A percentile compares a stretch with the other conserved stretches of the same genome.
These are phyloP conservation scores for Ascomycota sp. DNA, from an alignment of 2,329 filamentous ascomycete species.

Conservation along the genomic window DNA sequence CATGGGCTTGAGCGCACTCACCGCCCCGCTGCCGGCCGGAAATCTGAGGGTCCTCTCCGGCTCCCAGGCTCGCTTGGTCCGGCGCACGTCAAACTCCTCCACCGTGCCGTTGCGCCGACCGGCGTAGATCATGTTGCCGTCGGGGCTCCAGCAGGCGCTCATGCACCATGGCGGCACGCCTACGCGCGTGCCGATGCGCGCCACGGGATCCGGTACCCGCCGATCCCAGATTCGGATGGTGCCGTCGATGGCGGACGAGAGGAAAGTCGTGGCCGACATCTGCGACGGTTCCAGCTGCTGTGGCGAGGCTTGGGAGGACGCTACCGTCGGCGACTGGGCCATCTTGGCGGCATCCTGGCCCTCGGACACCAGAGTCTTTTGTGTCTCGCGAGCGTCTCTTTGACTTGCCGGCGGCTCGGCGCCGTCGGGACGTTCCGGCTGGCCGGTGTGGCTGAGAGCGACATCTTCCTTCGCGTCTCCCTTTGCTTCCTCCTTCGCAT, in stretches of 20 bases:
- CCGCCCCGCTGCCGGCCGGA: slow-evolving; percentile 70
- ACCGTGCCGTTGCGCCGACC: slow-evolving; percentile 82
- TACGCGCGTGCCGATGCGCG: slow-evolving; percentile 53
- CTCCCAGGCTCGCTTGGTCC: slow-evolving; percentile 43
- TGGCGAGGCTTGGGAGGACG: slow-evolving; percentile 15
- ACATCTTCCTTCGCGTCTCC: too few species aligned
- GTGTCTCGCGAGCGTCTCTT: neutral
- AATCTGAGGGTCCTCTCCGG: slow-evolving; percentile 71
- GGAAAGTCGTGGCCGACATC: slow-evolving; percentile 59
- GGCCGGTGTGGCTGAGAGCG: too few species aligned
- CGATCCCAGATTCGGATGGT: slow-evolving; percentile 85
- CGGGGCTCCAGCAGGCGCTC: slow-evolving; percentile 87
- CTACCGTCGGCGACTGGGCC: slow-evolving; percentile 11
- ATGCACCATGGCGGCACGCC: slow-evolving; percentile 91
- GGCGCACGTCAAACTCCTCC: slow-evolving; percentile 81
- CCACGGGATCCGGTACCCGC: slow-evolving; percentile 54
- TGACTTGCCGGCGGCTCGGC: neutral
- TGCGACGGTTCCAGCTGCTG: slow-evolving; percentile 31
- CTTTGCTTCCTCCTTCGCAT: too few species aligned
- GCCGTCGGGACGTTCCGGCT: neutral
- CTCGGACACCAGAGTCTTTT: neutral
- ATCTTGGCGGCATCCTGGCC: slow-evolving; percentile 4
- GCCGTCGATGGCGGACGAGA: slow-evolving; percentile 76
- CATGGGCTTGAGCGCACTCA: slow-evolving; percentile 80
- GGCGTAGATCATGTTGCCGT: slow-evolving; percentile 88